Evolutionary conservation across 768 basidiomycete genomes (phyloP).

Genomic region (Mycena floridula): DNA sequence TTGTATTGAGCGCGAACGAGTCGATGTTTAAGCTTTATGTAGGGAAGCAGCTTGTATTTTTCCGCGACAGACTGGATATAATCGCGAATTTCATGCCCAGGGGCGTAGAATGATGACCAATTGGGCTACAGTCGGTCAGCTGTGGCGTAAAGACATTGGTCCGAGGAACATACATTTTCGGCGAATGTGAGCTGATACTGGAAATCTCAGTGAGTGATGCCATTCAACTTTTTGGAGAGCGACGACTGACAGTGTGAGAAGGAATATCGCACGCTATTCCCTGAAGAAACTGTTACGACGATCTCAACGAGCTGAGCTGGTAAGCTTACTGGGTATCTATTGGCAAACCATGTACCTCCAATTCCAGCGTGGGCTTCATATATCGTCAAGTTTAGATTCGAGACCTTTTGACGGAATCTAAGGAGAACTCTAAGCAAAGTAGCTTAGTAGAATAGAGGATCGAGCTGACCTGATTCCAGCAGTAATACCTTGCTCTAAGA

Average conservation of each 20-base stretch:
- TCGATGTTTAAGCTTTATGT: constrained; percentile 52
- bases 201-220: not conserved
- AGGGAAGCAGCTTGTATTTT: constrained; percentile 46
- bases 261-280: constrained; percentile 61
- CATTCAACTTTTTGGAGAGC: not conserved
- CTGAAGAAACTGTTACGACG: constrained; percentile 13
- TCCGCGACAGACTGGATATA: constrained; percentile 50
- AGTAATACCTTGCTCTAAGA: constrained; percentile 33
- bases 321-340: constrained; percentile 43
- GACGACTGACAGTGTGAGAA: constrained; percentile 39
- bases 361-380: constrained; percentile 57
- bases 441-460: not conserved
- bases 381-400: constrained; percentile 47
- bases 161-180: constrained; percentile 30
- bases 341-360: constrained; percentile 58
- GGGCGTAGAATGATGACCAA: constrained; percentile 58
- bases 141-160: not conserved
- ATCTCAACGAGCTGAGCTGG: not conserved
- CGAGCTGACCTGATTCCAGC: constrained; percentile 45
- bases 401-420: constrained; percentile 47
- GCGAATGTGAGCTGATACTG: constrained; percentile 59
- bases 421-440: not conserved
- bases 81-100: constrained; percentile 50
- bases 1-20: constrained; percentile 45
- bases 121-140: constrained; percentile 42